Base-by-base conservation (phyloP, 2,329 filamentous ascomycete genomes). In the Aspergillus carbonarius region DNA sequence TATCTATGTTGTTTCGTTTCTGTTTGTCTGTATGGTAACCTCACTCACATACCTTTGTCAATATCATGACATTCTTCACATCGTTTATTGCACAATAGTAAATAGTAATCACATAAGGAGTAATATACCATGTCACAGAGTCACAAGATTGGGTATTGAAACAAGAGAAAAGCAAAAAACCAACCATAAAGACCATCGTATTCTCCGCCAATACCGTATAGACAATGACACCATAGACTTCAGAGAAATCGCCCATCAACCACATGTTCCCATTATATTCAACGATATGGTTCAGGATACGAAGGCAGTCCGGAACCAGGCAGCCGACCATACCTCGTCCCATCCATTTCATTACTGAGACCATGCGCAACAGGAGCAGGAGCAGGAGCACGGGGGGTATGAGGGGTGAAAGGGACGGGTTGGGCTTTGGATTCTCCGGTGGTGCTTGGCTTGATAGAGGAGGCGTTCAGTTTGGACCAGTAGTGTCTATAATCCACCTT, bases 391-490 rank as follows among this genome's bases (percentile, higher is more conserved):
- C 37, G n/a, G 8, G 44, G 44, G 8, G 63, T 63, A 10, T 57
- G 63, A 5, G 63, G 63, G 4, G 60, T 60, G 35, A 52, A 61
- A 10, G 63, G 39, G 7, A 58, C 44, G 5, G 53, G 30, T 37
- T 59, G 57, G 4, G 25, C 34, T 13, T 27, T 49, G 23, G 20
- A 18, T 50, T 54, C 47, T 35, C 23, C 37, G 23, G 40, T 25
- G 20, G 35, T 35, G n/a, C 13, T 34, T 40, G 37, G 30, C 9
- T 25, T 60, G 15, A 9, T 40, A 51, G 27, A n/a, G 6, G 46
- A 39, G n/a, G 17, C 32, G 8, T 12, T 37, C 23, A 67, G n/a
- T 12, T 52, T 63, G 5, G 49, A 18, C 60, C 63, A 68, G 52
- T 62, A 54, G 1, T 9, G 1, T 15, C 54, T 57, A 25, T 60